Base-by-base conservation (phyloP, 768 basidiomycete species). In the Termitomyces sp. region DNA sequence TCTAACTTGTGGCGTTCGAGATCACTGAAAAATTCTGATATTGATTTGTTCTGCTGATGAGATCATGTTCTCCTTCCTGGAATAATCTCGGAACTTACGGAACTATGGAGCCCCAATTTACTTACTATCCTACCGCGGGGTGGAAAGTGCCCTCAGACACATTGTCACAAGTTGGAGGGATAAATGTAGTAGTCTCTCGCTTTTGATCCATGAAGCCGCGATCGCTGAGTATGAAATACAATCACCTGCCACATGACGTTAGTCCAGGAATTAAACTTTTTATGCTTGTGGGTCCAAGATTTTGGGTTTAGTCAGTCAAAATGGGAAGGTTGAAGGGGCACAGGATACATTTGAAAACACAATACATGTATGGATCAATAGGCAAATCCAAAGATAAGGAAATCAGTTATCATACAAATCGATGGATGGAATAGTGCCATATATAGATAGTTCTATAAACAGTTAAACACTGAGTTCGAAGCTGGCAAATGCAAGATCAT, bases 401-500 rank as follows among this genome's bases (percentile, higher is more conserved):
- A 13, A 45, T 39, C 30, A 50, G 24, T 30, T 22, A 45, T 27
- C 36, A 42, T 22, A 54, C 50, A 54, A 18, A 48, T 31, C 18
- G 16, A 18, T 39, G 44, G 39, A 58, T 15, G 15, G 45, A 33
- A 55, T 13, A 51, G n/a, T 20, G 41, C n/a, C 57, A 41, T 58
- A 41, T n/a, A n/a, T n/a, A n/a, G n/a, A n/a, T 54, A 48, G 8
- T 48, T 45, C 58, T 57, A 57, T 51, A 59, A 44, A 36, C 2
- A 24, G 18, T 63, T 47, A 64, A 48, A 56, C 33, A 22, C 18
- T 47, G 15, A 64, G 68, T 72, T 93, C 89, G 72, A 93, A 95
- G 70, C 87, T 93, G 42, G 93, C 89, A 70, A 93, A 95, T 16
- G 92, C 92, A 61, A 95, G 78, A 70, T 93, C 91, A 70, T 95